These are phyloP conservation scores for Penicillium corylophilum DNA, from an alignment of 2,329 filamentous ascomycete genomes.

Conservation along the genomic window DNA sequence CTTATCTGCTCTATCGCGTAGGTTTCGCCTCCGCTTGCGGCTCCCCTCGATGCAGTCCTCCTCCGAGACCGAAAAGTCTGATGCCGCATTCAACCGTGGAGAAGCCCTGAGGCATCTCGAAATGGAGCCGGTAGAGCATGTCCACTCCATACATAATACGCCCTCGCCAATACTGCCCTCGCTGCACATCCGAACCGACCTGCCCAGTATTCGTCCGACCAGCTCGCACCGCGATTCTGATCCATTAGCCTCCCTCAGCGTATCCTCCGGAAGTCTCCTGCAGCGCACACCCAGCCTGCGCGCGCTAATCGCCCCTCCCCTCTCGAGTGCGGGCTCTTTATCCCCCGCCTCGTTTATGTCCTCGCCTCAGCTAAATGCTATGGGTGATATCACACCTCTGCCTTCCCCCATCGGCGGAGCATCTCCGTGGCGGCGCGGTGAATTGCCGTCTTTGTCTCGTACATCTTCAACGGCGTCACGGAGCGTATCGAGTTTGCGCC, in stretches of 20 bases:
- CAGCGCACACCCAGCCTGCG: conserved; percentile 47
- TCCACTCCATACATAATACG: conserved; percentile 11
- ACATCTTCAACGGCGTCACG: conserved; percentile 43
- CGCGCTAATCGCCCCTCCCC: conserved; percentile 36
- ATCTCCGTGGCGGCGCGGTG: conserved; percentile 52
- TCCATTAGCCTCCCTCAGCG: conserved; percentile 37
- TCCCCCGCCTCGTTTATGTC: conserved; percentile 67
- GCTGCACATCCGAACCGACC: conserved; percentile 39
- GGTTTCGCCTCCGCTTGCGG: conserved; percentile 8
- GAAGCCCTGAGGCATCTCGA: conserved; percentile 3
- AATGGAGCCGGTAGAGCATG: conserved; percentile 8
- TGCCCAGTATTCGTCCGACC: conserved; percentile 25
- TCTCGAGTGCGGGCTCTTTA: conserved; percentile 45
- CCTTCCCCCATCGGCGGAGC: conserved; percentile 65
- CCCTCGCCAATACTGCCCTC: conserved; percentile 24
- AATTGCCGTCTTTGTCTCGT: conserved; percentile 47
- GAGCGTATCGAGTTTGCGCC: conserved; percentile 38
- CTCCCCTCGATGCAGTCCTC: conserved; percentile 12
- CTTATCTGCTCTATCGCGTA: conserved; percentile 12
- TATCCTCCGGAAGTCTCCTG: conserved; percentile 44
- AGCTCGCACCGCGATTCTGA: conserved; percentile 36
- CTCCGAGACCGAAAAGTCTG: conserved; percentile 21
- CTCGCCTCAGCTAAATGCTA: conserved; percentile 71
- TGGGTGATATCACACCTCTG: conserved; percentile 76
- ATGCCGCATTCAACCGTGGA: conserved; percentile 16